Evolutionary conservation across 2,329 filamentous ascomycete genomes (phyloP).

Genomic region (Pseudocercospora fuligena): DNA sequence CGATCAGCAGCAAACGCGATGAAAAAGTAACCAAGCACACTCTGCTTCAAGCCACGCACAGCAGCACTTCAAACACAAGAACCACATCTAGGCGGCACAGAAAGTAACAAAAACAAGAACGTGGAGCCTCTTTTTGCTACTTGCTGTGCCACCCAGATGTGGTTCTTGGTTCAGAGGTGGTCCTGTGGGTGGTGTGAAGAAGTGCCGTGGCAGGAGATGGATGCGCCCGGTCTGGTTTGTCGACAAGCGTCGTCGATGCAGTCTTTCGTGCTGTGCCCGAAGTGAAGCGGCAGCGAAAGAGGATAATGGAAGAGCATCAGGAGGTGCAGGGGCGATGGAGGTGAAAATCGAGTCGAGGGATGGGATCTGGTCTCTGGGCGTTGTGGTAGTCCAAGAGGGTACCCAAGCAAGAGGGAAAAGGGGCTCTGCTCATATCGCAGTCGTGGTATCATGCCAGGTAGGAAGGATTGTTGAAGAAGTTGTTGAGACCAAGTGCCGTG

Average conservation of each 20-base stretch:
- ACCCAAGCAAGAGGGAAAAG: background rate
- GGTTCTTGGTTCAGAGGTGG: background rate
- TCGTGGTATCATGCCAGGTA: background rate
- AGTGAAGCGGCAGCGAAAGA: too few relatives aligned
- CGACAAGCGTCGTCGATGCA: too few relatives aligned
- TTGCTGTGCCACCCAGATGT: background rate
- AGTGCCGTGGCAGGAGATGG: too few relatives aligned
- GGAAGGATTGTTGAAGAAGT: background rate
- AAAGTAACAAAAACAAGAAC: conserved; percentile 2
- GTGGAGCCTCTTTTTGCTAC: background rate
- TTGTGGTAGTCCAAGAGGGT: too few relatives aligned
- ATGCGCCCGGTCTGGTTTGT: too few relatives aligned
- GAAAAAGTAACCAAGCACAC: background rate
- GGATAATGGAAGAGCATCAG: too few relatives aligned
- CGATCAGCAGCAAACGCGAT: background rate
- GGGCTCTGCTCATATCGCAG: background rate
- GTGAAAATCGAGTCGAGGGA: too few relatives aligned
- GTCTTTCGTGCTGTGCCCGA: too few relatives aligned
- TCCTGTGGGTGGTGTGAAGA: background rate
- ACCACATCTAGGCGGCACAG: background rate
- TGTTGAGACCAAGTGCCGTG: background rate
- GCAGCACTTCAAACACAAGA: background rate
- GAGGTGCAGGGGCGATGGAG: too few relatives aligned
- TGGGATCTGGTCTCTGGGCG: too few relatives aligned
- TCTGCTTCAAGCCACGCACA: background rate